These are phyloP conservation scores for Penicillium sp. DNA, from an alignment of 2,329 filamentous ascomycete genomes.

Conservation along the genomic window DNA sequence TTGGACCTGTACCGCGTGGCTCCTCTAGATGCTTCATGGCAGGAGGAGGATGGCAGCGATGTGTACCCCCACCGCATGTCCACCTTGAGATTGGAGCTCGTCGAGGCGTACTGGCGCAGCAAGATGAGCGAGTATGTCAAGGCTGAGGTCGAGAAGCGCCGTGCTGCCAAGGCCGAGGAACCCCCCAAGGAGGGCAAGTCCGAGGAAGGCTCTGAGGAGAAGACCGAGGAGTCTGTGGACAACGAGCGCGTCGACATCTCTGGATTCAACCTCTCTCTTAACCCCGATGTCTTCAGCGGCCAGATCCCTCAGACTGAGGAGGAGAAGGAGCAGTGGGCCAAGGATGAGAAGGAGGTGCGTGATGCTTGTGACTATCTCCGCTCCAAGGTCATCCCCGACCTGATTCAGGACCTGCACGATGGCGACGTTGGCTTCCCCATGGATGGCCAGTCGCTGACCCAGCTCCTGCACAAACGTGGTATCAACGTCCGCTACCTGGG, in stretches of 20 bases:
- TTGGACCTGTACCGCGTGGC: slow-evolving; percentile 93
- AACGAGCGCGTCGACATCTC: slow-evolving; percentile 77
- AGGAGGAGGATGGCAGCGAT: slow-evolving; percentile 64
- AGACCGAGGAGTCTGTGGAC: slow-evolving; percentile 38
- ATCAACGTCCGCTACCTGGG: slow-evolving; percentile 98
- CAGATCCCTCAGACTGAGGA: slow-evolving; percentile 84
- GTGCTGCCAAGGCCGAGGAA: slow-evolving; percentile 41
- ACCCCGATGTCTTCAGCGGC: slow-evolving; percentile 92
- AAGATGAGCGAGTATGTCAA: slow-evolving; percentile 89
- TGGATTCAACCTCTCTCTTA: slow-evolving; percentile 80
- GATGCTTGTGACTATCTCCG: slow-evolving; percentile 75
- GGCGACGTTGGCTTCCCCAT: slow-evolving; percentile 96
- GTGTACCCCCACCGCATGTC: slow-evolving; percentile 95
- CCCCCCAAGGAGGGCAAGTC: slow-evolving; percentile 36
- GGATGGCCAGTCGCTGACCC: slow-evolving; percentile 89
- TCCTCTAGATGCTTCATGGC: slow-evolving; percentile 83
- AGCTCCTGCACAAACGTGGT: slow-evolving; percentile 89
- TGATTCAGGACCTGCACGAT: slow-evolving; percentile 81
- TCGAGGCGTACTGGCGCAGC: slow-evolving; percentile 76
- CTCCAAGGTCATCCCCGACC: slow-evolving; percentile 71
- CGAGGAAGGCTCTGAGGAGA: slow-evolving; percentile 38
- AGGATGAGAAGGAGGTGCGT: slow-evolving; percentile 84
- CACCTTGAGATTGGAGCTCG: slow-evolving; percentile 80
- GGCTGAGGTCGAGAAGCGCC: slow-evolving; percentile 65
- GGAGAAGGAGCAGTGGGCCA: slow-evolving; percentile 75